These are phyloP conservation scores for Boletus bicolor DNA, from an alignment of 768 basidiomycete species.

Conservation along the genomic window DNA sequence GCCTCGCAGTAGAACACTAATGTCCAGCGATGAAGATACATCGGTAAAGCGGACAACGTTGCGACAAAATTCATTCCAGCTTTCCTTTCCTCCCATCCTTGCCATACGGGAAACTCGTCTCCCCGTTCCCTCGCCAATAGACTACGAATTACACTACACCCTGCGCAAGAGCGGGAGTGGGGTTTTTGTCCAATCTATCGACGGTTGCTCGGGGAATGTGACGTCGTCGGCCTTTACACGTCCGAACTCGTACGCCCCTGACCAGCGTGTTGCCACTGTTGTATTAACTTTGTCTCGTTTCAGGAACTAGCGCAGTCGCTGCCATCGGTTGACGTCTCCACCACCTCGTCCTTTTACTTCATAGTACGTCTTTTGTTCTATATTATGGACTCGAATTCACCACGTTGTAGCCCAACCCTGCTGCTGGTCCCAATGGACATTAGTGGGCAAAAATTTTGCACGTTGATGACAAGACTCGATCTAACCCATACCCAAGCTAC, in stretches of 20 bases:
- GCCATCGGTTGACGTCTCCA: slow-evolving; percentile 51
- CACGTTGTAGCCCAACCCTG: slow-evolving; percentile 46
- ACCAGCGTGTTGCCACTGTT: background rate
- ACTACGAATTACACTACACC: too few species aligned
- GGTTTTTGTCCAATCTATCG: too few species aligned
- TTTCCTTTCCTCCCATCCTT: background rate
- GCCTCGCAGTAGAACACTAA: slow-evolving; percentile 74
- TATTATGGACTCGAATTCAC: background rate
- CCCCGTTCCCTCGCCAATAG: too few species aligned
- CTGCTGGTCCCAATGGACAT: slow-evolving; percentile 49
- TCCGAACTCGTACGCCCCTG: slow-evolving; percentile 46
- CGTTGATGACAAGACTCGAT: background rate
- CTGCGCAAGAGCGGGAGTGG: too few species aligned
- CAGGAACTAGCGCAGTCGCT: slow-evolving; percentile 60
- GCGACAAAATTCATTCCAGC: background rate
- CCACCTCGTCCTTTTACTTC: slow-evolving; percentile 47
- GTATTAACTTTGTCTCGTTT: background rate
- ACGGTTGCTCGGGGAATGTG: slow-evolving; percentile 38
- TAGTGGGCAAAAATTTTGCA: slow-evolving; percentile 45
- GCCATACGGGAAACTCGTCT: background rate
- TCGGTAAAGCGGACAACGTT: background rate
- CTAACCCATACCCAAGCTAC: slow-evolving; percentile 44
- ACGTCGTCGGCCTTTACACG: slow-evolving; percentile 57
- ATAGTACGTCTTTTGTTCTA: slow-evolving; percentile 40
- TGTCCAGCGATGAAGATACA: background rate